Evolutionary conservation across 2,329 filamentous ascomycete species (phyloP).

Genomic region (Magnaporthales sp.): DNA sequence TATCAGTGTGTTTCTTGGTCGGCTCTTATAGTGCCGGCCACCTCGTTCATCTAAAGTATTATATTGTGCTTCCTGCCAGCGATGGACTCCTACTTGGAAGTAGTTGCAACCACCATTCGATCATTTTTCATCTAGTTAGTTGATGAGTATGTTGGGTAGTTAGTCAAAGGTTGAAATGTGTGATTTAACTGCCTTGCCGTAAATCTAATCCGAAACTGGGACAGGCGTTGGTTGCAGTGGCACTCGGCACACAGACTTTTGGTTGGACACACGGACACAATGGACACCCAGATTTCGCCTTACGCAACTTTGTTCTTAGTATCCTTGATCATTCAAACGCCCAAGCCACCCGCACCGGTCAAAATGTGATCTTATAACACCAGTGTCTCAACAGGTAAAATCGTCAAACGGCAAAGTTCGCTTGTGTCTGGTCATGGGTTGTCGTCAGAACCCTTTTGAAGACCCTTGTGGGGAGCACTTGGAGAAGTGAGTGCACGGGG

Average conservation of each 20-base stretch:
- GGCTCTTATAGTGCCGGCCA: background rate
- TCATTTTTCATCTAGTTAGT: background rate
- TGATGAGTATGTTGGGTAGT: background rate
- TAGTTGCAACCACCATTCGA: background rate
- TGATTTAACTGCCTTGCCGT: no score
- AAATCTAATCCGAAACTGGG: background rate
- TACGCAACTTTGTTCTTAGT: background rate
- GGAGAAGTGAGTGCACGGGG: background rate
- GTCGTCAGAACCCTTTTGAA: background rate
- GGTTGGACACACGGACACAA: background rate
- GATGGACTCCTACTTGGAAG: background rate
- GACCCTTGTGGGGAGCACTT: background rate
- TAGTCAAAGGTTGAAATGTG: background rate
- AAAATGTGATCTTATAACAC: background rate
- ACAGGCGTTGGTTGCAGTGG: background rate
- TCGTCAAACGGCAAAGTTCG: background rate
- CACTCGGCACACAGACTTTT: background rate
- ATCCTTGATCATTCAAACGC: background rate
- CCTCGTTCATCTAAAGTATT: background rate
- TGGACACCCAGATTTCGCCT: background rate
- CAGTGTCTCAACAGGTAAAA: background rate
- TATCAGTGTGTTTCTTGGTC: background rate
- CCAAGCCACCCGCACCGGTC: background rate
- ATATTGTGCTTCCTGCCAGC: background rate
- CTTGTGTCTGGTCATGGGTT: background rate